Percentiles rank a stretch among this genome's conserved stretches.
These are phyloP conservation scores for Kurtzmaniella fragi DNA, from an alignment of 805 yeast species.

Conservation along the genomic window DNA sequence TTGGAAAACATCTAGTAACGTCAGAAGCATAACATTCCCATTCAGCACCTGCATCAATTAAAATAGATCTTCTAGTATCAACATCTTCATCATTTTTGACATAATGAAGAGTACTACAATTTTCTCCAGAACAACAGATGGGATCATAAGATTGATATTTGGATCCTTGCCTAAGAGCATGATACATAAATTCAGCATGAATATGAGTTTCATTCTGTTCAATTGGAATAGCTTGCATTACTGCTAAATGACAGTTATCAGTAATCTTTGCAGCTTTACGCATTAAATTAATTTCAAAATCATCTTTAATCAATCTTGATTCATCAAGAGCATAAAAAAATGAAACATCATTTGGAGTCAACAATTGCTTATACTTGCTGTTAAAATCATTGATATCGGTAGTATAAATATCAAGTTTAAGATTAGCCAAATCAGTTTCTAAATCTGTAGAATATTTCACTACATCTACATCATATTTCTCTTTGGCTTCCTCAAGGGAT, in stretches of 20 bases:
- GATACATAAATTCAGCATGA: conserved; percentile 94
- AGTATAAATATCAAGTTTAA: conserved; percentile 36
- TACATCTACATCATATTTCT: conserved; percentile 74
- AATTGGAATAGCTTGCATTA: conserved; percentile 87
- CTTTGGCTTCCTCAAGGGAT: conserved; percentile 55
- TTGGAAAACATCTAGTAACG: conserved; percentile 94
- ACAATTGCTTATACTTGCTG: conserved; percentile 24
- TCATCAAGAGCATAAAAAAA: conserved; percentile 78
- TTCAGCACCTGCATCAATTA: conserved; percentile 97
- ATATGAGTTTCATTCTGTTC: conserved; percentile 85
- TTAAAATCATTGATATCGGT: conserved; percentile 52
- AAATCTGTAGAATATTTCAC: conserved; percentile 61
- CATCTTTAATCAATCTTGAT: conserved; percentile 79
- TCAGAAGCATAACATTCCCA: conserved; percentile 92
- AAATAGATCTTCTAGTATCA: conserved; percentile 52
- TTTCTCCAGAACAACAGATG: conserved; percentile 90
- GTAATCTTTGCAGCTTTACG: conserved; percentile 78
- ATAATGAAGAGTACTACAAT: conserved; percentile 88
- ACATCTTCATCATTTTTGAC: conserved; percentile 63
- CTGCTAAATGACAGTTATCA: conserved; percentile 85
- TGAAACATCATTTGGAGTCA: conserved; percentile 41
- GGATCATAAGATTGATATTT: conserved; percentile 90
- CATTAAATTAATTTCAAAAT: conserved; percentile 71
- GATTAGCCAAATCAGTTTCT: conserved; percentile 22
- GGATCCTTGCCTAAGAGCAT: conserved; percentile 90